Conservation (phyloP, 2,329 filamentous ascomycete species). For the Didymella sp. region DNA sequence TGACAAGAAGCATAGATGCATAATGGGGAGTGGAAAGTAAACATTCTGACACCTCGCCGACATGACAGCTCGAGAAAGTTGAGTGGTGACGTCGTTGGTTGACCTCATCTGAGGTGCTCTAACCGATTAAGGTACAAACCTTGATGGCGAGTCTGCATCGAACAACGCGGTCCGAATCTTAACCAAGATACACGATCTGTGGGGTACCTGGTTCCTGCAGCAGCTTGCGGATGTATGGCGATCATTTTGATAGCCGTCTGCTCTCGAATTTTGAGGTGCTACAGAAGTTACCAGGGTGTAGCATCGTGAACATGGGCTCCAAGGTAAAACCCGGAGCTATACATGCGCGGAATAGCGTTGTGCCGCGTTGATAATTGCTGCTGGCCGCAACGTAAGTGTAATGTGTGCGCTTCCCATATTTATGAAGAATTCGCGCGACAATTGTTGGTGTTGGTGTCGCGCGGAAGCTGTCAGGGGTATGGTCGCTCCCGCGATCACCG, state of each 20-base stretch:
- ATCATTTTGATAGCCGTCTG: constrained; percentile 10
- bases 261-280: constrained; percentile 4
- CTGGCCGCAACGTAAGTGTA: not conserved
- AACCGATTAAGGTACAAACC: constrained; percentile 29
- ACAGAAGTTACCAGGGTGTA: not conserved
- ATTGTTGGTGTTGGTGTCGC: not conserved
- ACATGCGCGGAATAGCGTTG: not conserved
- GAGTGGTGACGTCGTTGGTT: constrained; percentile 39
- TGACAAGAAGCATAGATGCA: constrained; percentile 23
- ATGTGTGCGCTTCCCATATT: not conserved
- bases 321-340: not conserved
- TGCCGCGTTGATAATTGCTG: too few relatives aligned
- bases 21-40: not conserved
- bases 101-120: not conserved
- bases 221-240: constrained; percentile 19
- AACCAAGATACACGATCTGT: constrained; percentile 25
- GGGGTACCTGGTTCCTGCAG: constrained; percentile 28
- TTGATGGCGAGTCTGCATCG: constrained; percentile 27
- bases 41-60: not conserved
- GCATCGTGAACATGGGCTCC: not conserved
- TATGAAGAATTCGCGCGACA: not conserved
- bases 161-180: constrained; percentile 22
- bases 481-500: not conserved
- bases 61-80: constrained; percentile 11
- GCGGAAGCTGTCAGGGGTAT: not conserved